phyloP scores from a whole-genome alignment of 2,329 filamentous ascomycete genomes.

The Zymoseptoria passerinii region DNA sequence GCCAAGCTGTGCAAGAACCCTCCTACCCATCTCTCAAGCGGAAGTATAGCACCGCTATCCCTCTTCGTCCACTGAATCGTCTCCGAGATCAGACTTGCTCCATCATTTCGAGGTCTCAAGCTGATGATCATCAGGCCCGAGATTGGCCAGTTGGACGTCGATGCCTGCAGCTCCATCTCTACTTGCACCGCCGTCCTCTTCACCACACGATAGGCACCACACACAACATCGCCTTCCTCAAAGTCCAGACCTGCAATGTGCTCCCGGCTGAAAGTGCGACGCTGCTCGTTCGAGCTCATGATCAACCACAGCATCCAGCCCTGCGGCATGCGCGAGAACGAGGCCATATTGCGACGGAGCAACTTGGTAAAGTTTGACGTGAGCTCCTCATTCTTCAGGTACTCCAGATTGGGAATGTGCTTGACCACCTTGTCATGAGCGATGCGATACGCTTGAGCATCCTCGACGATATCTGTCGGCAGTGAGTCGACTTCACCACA shows the following conservation, averaged over 20 bases:
- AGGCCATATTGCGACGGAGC: conserved; percentile 14
- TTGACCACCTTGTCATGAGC: conserved; percentile 17
- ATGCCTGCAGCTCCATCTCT: conserved; percentile 10
- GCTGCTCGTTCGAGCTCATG: conserved; percentile 2
- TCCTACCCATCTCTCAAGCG: conserved; percentile 12
- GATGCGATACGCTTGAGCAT: conserved; percentile 11
- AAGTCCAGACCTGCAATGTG: conserved; percentile 16
- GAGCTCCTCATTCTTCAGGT: conserved; percentile 7
- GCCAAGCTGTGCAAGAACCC: conserved; percentile 13
- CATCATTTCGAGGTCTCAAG: conserved; percentile 12
- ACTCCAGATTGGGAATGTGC: conserved; percentile 8
- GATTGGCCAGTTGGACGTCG: conserved; percentile 2
- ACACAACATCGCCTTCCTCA: conserved; percentile 16
- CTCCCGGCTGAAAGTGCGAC: conserved; percentile 13
- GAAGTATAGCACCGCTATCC: conserved; percentile 9
- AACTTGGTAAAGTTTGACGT: conserved; percentile 14
- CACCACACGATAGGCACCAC: conserved; percentile 16
- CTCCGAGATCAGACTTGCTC: conserved; percentile 14
- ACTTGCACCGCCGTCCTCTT: conserved; percentile 9
- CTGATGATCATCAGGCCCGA: conserved; percentile 12
- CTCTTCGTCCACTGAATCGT: conserved; percentile 18
- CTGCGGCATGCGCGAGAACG: conserved; percentile 12
- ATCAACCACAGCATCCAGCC: conserved; percentile 12
- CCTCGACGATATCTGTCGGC: conserved; percentile 12
- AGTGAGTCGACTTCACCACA: conserved; percentile 14